These are phyloP conservation scores for Apocynum venetum DNA, from an alignment of 257 asterid species.

Conservation along the genomic window DNA sequence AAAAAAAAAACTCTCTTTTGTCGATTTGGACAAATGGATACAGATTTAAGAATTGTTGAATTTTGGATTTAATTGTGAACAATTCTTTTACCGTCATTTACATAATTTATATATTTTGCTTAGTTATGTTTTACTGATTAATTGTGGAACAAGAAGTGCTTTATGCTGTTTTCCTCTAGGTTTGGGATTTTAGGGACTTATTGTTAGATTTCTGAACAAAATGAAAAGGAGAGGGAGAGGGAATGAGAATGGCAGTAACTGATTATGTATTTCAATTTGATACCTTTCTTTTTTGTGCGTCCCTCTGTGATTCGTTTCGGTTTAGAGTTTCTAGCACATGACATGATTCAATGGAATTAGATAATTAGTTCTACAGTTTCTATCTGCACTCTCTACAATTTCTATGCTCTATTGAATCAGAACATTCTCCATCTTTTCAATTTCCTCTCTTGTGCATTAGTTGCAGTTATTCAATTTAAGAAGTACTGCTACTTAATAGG, in stretches of 20 bases:
- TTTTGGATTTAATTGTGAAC: not conserved
- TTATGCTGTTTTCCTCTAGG: not conserved
- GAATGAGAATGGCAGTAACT: not conserved
- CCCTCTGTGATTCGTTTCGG: not conserved
- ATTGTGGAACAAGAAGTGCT: not conserved
- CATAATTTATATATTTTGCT: not conserved
- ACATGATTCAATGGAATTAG: not conserved
- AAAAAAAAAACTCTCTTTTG: too few relatives aligned
- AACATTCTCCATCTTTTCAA: not conserved
- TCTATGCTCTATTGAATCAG: too few relatives aligned
- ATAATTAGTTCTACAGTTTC: not conserved
- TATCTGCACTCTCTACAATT: too few relatives aligned
- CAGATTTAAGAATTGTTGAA: not conserved
- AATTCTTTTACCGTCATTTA: not conserved
- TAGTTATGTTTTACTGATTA: not conserved
- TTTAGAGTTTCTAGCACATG: not conserved
- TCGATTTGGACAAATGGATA: not conserved
- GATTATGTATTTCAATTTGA: not conserved
- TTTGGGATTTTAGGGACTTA: not conserved
- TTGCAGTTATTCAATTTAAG: not conserved
- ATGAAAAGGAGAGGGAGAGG: not conserved
- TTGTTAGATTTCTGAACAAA: not conserved
- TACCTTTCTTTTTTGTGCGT: not conserved
- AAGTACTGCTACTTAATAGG: not conserved
- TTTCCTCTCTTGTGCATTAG: not conserved